Evolutionary conservation across 2,329 filamentous ascomycete species (phyloP), one percentile per base, ranked within the genome.

Genomic region (Pezicula neosporulosa): DNA sequence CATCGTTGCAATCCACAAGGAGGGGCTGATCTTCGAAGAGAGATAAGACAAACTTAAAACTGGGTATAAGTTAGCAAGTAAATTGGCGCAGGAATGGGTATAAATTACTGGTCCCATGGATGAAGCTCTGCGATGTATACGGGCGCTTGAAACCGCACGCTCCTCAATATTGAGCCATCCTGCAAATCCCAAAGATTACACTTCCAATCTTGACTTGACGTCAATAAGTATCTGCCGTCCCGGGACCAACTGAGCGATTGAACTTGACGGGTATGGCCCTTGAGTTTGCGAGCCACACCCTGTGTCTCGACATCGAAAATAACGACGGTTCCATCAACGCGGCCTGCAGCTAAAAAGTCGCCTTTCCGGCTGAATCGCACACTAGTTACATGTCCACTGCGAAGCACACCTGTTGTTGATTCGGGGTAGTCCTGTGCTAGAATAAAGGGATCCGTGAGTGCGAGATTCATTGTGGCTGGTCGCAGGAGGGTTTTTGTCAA

Each of bases 281-380:
- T 85, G 57, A 99, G 77, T 72, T 97, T 99, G 66, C 91, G 87
- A 52, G 94, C 94, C 4, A 97, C 90, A 36, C 94, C 93, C 78
- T 95, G 96, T 9, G 95, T 99, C 72, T 99, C 95, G 46, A 97
- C 83, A 67, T 99, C 94, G 80, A 96, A 99, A 44, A 99, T 88
- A 50, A 96, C 90, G 38, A 99, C 88, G 5, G 90, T 94, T 60
- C 94, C 94, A 72, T 99, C 94, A 56, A 91, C 89, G 66, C 94
- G 86, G 57, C 94, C 94, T 28, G 92, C 96, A 42, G 94, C 94
- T 57, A 99, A 85, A 63, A 94, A 92, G 71, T 99, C 93, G 70
- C 94, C 94, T 66, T 86, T 89, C 66, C 91, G 89, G 66, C 93
- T 97, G 79, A 99, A 99, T 59, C 93, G 90, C 56, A 86, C 72